Evolutionary conservation across 2,329 filamentous ascomycete species (phyloP), one percentile per base, ranked within the genome.

Genomic region (Stemphylium lycopersici): DNA sequence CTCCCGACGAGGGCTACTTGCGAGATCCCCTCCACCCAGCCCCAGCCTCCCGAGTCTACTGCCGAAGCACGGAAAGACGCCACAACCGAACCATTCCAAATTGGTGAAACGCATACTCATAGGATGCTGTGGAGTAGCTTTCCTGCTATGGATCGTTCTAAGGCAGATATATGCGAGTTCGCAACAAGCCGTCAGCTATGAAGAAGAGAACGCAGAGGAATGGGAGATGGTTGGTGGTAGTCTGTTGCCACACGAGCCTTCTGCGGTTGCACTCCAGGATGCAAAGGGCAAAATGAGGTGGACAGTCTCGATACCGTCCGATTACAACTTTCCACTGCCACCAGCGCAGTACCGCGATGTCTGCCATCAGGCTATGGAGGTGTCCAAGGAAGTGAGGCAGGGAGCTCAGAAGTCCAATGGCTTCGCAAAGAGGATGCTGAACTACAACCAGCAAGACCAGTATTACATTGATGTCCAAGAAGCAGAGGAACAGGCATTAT

Each of bases 261-360:
- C 88, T 0, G 89, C 90, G 0, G 81, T 95, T 16, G 81, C 90
- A 5, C 80, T 93, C 40, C 84, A 82, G 12, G 89, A 92, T 74
- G 77, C 79, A 22, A 79, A 80, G 39, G 89, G 88, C 3, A 83
- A 81, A 46, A 79, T 86, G 10, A 88, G 84, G 70, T 96, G 91
- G 91, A 95, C 91, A 0, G 84, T 96, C 10, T 91, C 86, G 1
- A 92, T 96, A 33, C 91, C 91, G 0, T 79, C 82, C 6, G 81
- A 81, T 52, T 79, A 82, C 40, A 78, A 80, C 3, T 93, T 93
- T 56, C 91, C 91, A 1, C 74, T 95, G 2, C 75, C 80, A 0
- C 82, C 84, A 16, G 75, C 81, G 8, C 84, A 91, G 58, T 95
- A 95, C 68, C 75, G 80, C 12, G 84, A 88, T 37, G 87, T 96